Evolutionary conservation across 495 filamentous ascomycete species (phyloP), one percentile per base, ranked within the genome.

Genomic region (Friedmanniomyces simplex): DNA sequence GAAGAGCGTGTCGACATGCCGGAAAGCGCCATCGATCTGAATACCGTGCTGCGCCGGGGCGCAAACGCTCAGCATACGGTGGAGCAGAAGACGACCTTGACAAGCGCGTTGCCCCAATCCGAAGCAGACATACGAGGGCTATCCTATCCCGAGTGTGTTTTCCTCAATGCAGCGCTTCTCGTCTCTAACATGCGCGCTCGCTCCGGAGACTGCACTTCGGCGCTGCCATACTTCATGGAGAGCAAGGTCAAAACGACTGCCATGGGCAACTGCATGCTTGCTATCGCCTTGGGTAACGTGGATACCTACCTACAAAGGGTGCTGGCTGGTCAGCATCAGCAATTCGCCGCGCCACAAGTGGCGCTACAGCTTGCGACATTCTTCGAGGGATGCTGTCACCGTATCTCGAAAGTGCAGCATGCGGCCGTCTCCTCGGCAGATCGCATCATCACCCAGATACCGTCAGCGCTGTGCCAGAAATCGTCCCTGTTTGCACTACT

Each of bases 21-120:
- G 7, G 93, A 98, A 72, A 96, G 88, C 66, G 93, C 96, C 63
- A 87, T 98, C 55, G 93, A 97, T 67, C 79, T 96, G 13, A 96
- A 96, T 64, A 91, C 87, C 10, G 85, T 96, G 13, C 78, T 98
- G 21, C 82, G 90, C 54, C 77, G 93, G 52, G 89, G 88, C 12
- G 84, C 86, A 71, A 84, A 80, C 45, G 78, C 82, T 8, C 88
- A 93, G 22, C 83, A 86, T 57, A 80, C 85, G 36, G 71, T 80
- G 14, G 83, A 88, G 59, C 89, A 95, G 64, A 97, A 95, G 71
- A 83, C 79, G 63, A 72, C 78, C 12, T 78, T 98, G 48, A 77
- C 80, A 16, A 73, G 76, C 25, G 76, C 94, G 49, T 76, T 97
- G 21, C 87, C 91, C 18, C 74, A 76, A 1, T 83, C 82, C 54